A percentile compares a stretch with the other conserved stretches of the same genome.
Conservation (phyloP, 1,284 basidiomycete species). For the Apiotrichum veenhuisii region DNA sequence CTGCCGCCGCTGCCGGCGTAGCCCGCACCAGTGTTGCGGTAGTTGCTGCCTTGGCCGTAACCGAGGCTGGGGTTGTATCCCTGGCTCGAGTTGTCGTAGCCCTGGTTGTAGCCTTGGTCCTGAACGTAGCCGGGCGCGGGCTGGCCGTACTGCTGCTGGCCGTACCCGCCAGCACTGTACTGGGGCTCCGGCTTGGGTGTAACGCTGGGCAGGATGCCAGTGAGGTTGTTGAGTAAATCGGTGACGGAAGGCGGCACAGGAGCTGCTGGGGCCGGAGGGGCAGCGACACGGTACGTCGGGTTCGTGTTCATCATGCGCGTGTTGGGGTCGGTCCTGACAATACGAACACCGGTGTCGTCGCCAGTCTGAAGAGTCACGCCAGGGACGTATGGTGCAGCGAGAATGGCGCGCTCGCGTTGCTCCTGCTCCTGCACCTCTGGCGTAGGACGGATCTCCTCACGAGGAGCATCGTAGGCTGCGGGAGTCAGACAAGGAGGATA, state of each 20-base stretch:
- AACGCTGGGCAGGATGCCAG: neutral
- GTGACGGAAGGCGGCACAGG: neutral
- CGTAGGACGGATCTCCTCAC: neutral
- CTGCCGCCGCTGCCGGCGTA: neutral
- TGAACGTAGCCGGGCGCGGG: neutral
- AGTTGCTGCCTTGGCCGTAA: neutral
- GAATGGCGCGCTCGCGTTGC: conserved; percentile 30
- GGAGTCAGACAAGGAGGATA: neutral
- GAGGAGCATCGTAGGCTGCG: conserved; percentile 6
- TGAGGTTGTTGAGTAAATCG: conserved; percentile 7
- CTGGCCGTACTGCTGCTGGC: neutral
- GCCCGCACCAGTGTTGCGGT: neutral
- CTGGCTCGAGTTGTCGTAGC: neutral
- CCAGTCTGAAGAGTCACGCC: conserved; percentile 18
- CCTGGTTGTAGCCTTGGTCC: neutral
- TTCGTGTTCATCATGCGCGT: conserved; percentile 10
- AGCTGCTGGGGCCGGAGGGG: neutral
- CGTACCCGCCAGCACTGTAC: too few relatives aligned
- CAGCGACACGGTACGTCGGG: neutral
- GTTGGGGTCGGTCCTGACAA: conserved; percentile 8
- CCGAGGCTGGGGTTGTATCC: neutral
- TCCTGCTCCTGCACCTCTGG: conserved; percentile 29
- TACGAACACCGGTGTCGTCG: conserved; percentile 24
- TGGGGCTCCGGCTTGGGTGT: neutral
- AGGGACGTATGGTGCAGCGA: conserved; percentile 24